Conservation (phyloP, 371 early-diverging fungal species). For the Batkoa obscura region DNA sequence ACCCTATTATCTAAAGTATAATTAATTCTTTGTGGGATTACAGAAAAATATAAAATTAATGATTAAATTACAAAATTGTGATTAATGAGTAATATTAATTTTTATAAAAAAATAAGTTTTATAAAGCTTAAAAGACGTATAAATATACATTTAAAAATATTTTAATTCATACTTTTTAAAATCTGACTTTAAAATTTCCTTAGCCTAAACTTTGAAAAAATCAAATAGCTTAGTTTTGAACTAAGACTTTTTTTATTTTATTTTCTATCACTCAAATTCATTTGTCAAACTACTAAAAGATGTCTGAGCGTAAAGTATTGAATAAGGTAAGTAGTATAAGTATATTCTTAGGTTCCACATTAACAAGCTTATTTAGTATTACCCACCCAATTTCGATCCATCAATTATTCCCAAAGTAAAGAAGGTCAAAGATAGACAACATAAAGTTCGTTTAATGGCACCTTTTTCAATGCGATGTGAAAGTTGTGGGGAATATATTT, state of each 20-base stretch:
- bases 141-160: too few relatives aligned
- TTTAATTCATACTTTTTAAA: too few relatives aligned
- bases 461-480: slow-evolving; percentile 96
- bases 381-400: slow-evolving; percentile 89
- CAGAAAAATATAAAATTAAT: too few relatives aligned
- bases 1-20: too few relatives aligned
- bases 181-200: too few relatives aligned
- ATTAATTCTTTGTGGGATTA: too few relatives aligned
- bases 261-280: background rate
- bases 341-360: background rate
- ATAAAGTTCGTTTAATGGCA: slow-evolving; percentile 90
- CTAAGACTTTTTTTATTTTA: background rate
- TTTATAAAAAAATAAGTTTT: too few relatives aligned
- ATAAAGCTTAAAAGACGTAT: too few relatives aligned
- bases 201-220: too few relatives aligned
- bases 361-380: slow-evolving; percentile 70
- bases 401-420: slow-evolving; percentile 46
- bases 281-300: background rate
- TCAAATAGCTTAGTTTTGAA: background rate
- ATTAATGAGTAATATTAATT: too few relatives aligned
- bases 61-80: too few relatives aligned
- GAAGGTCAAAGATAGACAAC: slow-evolving; percentile 57
- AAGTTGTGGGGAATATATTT: slow-evolving; percentile 88
- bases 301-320: slow-evolving; percentile 9
- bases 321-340: slow-evolving; percentile 5